Evolutionary conservation across 352 stramenopile species (phyloP).

Genomic region (Peronospora belbahrii): DNA sequence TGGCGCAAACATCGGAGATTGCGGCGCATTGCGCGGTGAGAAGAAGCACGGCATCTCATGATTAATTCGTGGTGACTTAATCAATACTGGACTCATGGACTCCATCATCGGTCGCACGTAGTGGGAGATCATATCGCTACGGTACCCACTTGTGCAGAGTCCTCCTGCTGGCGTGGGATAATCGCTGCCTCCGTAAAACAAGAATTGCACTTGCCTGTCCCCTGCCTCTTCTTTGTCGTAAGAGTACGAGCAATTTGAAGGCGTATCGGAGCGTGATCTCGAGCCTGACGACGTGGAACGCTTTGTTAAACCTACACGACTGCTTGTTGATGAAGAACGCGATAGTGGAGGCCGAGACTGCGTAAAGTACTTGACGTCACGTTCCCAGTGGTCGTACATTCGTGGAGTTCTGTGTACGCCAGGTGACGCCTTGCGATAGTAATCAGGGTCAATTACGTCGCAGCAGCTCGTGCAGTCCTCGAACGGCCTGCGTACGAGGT

Average conservation of each 20-base stretch:
- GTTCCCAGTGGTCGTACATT: conserved; percentile 27
- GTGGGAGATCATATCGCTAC: conserved; percentile 30
- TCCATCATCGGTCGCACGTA: conserved; percentile 14
- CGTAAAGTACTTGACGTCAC: conserved; percentile 28
- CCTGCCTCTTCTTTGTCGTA: conserved; percentile 27
- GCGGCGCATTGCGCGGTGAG: conserved; percentile 33
- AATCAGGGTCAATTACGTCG: conserved; percentile 27
- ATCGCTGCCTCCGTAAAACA: conserved; percentile 49
- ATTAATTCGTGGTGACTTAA: conserved; percentile 22
- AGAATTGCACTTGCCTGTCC: conserved; percentile 37
- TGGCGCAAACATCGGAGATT: conserved; percentile 18
- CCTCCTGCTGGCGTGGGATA: conserved; percentile 21
- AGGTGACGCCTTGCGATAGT: conserved; percentile 32
- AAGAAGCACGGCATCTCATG: conserved; percentile 53
- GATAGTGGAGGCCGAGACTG: conserved; percentile 16
- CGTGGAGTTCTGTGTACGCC: conserved; percentile 22
- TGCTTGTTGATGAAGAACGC: conserved; percentile 6
- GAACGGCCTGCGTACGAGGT: conserved; percentile 29
- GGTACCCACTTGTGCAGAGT: conserved; percentile 16
- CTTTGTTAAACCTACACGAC: neutral
- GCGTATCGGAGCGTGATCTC: conserved; percentile 4
- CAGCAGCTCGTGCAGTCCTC: conserved; percentile 29
- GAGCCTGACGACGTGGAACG: conserved; percentile 25
- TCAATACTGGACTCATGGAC: conserved; percentile 6
- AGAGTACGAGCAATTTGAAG: conserved; percentile 21